A percentile compares a stretch with the other conserved stretches of the same genome.
phyloP scores from a whole-genome alignment of 495 filamentous ascomycete species.

The Aspergillus hancockii region DNA sequence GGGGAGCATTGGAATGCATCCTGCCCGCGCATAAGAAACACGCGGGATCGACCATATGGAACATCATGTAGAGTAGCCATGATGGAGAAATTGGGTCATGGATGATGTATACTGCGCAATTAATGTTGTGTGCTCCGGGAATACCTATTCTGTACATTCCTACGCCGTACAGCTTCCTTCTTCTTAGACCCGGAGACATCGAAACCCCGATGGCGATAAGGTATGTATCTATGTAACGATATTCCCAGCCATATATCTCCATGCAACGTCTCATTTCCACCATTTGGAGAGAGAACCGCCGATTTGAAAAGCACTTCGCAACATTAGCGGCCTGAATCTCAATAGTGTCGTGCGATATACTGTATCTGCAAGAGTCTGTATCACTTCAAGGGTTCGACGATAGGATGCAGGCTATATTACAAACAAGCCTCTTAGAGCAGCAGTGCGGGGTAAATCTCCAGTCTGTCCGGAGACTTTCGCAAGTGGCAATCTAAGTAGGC shows the following conservation, averaged over 20 bases:
- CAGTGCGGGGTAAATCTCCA: constrained; percentile 20
- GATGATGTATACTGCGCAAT: neutral
- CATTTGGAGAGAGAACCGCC: constrained; percentile 11
- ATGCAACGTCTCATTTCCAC: neutral
- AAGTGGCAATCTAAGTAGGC: neutral
- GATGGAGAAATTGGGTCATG: neutral
- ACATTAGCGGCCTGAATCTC: constrained; percentile 17
- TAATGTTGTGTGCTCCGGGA: neutral
- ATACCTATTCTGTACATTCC: neutral
- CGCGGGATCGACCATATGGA: constrained; percentile 9
- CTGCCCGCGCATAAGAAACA: constrained; percentile 16
- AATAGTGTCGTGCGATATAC: constrained; percentile 8
- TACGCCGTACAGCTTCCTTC: neutral
- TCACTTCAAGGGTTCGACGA: neutral
- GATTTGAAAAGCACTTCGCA: constrained; percentile 5
- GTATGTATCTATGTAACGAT: neutral
- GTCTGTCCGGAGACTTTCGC: neutral
- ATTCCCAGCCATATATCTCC: neutral
- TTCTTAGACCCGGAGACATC: neutral
- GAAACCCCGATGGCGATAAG: neutral
- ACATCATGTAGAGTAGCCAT: neutral
- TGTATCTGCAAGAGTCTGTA: constrained; percentile 3
- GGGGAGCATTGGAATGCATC: constrained; percentile 19
- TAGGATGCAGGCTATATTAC: neutral
- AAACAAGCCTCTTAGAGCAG: constrained; percentile 10